Base-by-base conservation (phyloP, 805 yeast species). In the Candida gorgasii region DNA sequence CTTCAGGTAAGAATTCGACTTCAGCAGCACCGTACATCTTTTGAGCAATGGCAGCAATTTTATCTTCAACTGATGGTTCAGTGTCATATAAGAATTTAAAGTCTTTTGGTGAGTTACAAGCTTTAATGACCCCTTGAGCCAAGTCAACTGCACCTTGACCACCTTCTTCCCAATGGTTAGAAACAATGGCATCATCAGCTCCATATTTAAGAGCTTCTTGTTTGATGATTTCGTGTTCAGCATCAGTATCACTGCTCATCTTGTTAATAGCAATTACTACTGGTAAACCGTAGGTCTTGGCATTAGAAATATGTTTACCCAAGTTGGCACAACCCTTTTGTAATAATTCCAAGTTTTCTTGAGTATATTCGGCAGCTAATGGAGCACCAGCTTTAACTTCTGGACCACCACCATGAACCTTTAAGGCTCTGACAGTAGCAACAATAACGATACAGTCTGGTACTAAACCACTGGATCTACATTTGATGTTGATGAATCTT, bases 1-100 rank as follows among this genome's bases (percentile, higher is more conserved):
- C 98, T 51, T 81, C 78, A 20, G 88, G 92, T 33, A 84, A 76
- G 46, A 89, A 80, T 66, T 88, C 96, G 52, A 92, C 81, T 39
- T 78, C 80, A 15, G 80, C 78, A 36, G 97, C 99, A 45, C 97
- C 97, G 67, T 92, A 92, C 96, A 92, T 89, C 61, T 85, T 78
- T 49, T 75, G 76, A 42, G 89, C 90, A 58, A 86, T 84, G 32
- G 82, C 61, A 37, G 70, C 65, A 53, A 86, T 72, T 65, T 82
- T 86, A 38, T 80, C 82, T 59, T 84, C 90, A 38, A 86, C 81
- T 3, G 81, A 61, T n/a, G 76, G 77, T 20, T 62, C 66, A 34
- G 79, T 75, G 38, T 78, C 81, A 59, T 86, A 86, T 55, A 83
- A 69, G 69, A 79, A 85, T 45, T 67, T 54, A 59, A 67, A 68